Percentiles rank a stretch among this genome's conserved stretches.
These are phyloP conservation scores for Candida sojae DNA, from an alignment of 1,139 yeast genomes.

Conservation along the genomic window DNA sequence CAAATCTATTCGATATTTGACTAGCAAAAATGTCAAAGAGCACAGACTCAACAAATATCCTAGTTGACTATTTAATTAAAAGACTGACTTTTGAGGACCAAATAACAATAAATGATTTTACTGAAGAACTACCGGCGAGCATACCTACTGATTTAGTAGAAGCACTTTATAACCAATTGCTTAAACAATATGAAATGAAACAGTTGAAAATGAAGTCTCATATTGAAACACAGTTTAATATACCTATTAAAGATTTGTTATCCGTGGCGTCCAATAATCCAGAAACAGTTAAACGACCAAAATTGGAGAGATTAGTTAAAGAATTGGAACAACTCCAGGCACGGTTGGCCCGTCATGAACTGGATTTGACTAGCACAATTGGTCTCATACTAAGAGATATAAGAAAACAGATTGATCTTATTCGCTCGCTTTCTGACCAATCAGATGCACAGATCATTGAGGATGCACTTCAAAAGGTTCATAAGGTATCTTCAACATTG, in stretches of 20 bases:
- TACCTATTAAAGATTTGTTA: constrained; percentile 22
- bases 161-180: constrained; percentile 20
- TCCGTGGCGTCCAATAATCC: background rate
- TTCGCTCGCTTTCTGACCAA: constrained; percentile 2
- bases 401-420: constrained; percentile 1
- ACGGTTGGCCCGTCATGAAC: constrained; percentile 9
- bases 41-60: constrained; percentile 9
- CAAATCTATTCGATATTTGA: too few species aligned
- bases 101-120: constrained; percentile 11
- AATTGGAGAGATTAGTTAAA: background rate
- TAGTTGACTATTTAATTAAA: constrained; percentile 13
- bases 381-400: constrained; percentile 8
- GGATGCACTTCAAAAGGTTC: constrained; percentile 16
- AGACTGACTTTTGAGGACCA: constrained; percentile 14
- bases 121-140: constrained; percentile 13
- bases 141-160: constrained; percentile 5
- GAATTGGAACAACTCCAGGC: constrained; percentile 7
- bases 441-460: constrained; percentile 5
- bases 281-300: constrained; percentile 3
- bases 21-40: constrained; percentile 2
- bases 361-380: constrained; percentile 13
- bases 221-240: constrained; percentile 22
- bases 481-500: constrained; percentile 8
- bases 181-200: constrained; percentile 20
- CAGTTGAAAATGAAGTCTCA: constrained; percentile 16